Base-by-base conservation (phyloP, 805 yeast species). In the Yamadazyma olivae region DNA sequence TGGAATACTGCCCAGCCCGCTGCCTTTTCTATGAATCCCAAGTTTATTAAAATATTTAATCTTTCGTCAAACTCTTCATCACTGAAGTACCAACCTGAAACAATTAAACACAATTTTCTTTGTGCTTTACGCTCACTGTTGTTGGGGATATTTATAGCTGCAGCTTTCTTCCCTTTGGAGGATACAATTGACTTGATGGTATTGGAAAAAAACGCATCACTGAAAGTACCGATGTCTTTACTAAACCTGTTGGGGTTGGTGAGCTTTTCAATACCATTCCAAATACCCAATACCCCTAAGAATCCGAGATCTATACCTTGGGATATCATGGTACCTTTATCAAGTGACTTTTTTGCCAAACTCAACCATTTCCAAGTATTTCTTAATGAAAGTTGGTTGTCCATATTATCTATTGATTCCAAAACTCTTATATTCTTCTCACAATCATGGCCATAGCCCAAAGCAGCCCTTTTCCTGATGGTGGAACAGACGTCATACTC, bases 1-100 rank as follows among this genome's bases (percentile, higher is more conserved):
- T 87, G 91, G 57, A 91, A 91, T 0, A 89, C 90, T 0, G 97
- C 97, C 95, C 96, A 87, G 0, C 95, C 98, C 1, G 97, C 99
- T 1, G 99, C 98, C 53, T 91, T 81, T 43, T 89, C 95, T 43
- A 74, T 75, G 40, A 76, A 74, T 0, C 84, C 89, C 12, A 64
- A 57, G 0, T 63, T 57, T 16, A 81, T 76, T 27, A 91, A 67
- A 27, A 69, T 66, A 16, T 63, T 60, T 26, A 85, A 71, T 43
- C 82, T 79, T 26, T 74, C 79, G 45, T 89, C 95, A 43, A 88
- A 71, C 53, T 87, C 95, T 17, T 75, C 64, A 13, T 76, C 74
- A 2, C 88, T 80, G 49, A 86, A 79, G 49, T 86, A 88, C 95
- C 96, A 90, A 2, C 98, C 98, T 23, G 89, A 81, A 12, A 87